These are phyloP conservation scores for Chalciporus chontae DNA, from an alignment of 768 basidiomycete species.

Conservation along the genomic window DNA sequence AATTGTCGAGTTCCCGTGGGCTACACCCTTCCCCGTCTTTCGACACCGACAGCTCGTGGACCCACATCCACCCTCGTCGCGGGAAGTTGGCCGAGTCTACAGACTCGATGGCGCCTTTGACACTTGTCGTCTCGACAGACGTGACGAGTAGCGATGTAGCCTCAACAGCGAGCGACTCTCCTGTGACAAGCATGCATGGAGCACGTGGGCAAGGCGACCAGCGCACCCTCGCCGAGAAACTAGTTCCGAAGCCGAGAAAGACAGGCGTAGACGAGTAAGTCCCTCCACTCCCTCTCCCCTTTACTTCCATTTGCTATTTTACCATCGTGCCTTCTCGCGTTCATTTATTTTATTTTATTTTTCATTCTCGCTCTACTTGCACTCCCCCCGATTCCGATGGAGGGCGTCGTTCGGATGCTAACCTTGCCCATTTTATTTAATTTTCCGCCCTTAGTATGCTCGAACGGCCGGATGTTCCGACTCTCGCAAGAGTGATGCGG, in stretches of 20 bases:
- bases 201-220: slow-evolving; percentile 24
- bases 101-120: slow-evolving; percentile 7
- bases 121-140: slow-evolving; percentile 28
- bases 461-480: slow-evolving; percentile 51
- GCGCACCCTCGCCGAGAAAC: slow-evolving; percentile 56
- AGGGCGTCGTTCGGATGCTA: neutral
- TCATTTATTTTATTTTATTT: neutral
- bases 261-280: slow-evolving; percentile 71
- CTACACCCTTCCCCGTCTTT: slow-evolving; percentile 19
- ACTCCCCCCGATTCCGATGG: neutral
- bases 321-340: neutral
- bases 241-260: slow-evolving; percentile 61
- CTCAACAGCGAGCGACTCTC: slow-evolving; percentile 46
- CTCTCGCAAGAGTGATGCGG: slow-evolving; percentile 66
- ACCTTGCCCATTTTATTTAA: slow-evolving; percentile 6
- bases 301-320: too few relatives aligned
- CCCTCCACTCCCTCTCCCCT: neutral
- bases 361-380: neutral
- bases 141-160: slow-evolving; percentile 49
- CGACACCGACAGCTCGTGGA: slow-evolving; percentile 67
- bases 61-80: slow-evolving; percentile 49
- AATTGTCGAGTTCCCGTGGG: slow-evolving; percentile 16
- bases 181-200: slow-evolving; percentile 32
- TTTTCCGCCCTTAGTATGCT: slow-evolving; percentile 48
- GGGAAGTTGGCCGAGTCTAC: slow-evolving; percentile 3